A percentile compares a stretch with the other conserved stretches of the same genome.
phyloP scores from a whole-genome alignment of 345 rosid species.

The Sisymbrium irio region DNA sequence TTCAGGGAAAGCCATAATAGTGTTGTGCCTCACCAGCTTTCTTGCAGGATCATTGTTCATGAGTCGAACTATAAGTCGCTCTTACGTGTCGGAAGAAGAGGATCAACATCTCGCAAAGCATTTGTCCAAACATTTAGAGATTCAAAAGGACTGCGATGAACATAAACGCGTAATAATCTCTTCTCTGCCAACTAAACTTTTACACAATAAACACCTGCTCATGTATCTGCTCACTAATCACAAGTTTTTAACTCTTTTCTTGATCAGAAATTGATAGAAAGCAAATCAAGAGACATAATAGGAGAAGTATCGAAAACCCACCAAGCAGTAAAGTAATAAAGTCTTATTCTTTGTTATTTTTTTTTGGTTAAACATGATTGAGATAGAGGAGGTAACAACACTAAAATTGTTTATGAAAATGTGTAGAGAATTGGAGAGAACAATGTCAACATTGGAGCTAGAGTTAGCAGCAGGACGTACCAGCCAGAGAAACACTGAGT shows the following conservation, averaged over 20 bases:
- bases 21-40: constrained; percentile 64
- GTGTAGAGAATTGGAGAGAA: constrained; percentile 63
- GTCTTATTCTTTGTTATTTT: neutral
- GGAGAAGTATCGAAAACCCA: constrained; percentile 73
- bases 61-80: constrained; percentile 43
- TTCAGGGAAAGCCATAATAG: constrained; percentile 61
- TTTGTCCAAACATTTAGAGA: constrained; percentile 30
- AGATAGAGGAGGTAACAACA: constrained; percentile 3
- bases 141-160: constrained; percentile 56
- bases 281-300: constrained; percentile 50
- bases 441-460: constrained; percentile 64
- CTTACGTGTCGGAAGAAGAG: constrained; percentile 25
- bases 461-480: constrained; percentile 54
- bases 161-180: constrained; percentile 61
- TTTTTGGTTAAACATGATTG: neutral
- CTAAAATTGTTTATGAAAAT: neutral
- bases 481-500: constrained; percentile 24
- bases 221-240: neutral
- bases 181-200: neutral
- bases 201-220: neutral
- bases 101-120: constrained; percentile 26
- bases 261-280: constrained; percentile 57
- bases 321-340: constrained; percentile 46
- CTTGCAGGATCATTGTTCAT: constrained; percentile 68
- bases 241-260: neutral